Conservation (phyloP, 257 asterid genomes). For the Sherardia arvensis region DNA sequence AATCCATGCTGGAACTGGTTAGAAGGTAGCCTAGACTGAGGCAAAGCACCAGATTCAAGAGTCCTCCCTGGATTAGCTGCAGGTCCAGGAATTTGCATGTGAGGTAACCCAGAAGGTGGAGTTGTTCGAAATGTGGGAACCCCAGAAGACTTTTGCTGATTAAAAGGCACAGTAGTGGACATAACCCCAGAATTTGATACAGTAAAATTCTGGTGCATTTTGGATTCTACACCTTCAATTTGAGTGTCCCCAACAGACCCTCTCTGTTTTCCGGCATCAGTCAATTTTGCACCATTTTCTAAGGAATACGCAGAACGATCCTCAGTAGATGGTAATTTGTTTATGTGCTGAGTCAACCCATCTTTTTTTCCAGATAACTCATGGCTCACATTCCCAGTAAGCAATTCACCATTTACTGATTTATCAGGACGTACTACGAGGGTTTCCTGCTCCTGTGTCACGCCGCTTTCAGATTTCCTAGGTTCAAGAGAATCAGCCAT, state of each 20-base stretch:
- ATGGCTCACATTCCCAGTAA: conserved; percentile 12
- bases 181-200: conserved; percentile 14
- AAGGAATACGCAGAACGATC: conserved; percentile 21
- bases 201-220: conserved; percentile 7
- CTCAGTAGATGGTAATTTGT: conserved; percentile 30
- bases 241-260: conserved; percentile 8
- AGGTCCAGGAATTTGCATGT: conserved; percentile 23
- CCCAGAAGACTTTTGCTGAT: conserved; percentile 19
- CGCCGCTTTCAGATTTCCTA: conserved; percentile 20
- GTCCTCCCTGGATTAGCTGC: conserved; percentile 26
- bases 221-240: conserved; percentile 8
- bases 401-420: conserved; percentile 10
- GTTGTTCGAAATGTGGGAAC: conserved; percentile 13
- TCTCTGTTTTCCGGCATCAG: conserved; percentile 25
- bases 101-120: conserved; percentile 19
- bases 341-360: conserved; percentile 32
- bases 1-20: conserved; percentile 26
- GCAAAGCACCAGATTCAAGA: conserved; percentile 29
- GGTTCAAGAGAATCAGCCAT: conserved; percentile 29
- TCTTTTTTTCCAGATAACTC: conserved; percentile 29
- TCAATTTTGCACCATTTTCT: conserved; percentile 32
- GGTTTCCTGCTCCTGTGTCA: conserved; percentile 14
- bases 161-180: conserved; percentile 7
- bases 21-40: conserved; percentile 29
- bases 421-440: conserved; percentile 15